Evolutionary conservation across 345 rosid genomes (phyloP).

Genomic region (Mercurialis annua): DNA sequence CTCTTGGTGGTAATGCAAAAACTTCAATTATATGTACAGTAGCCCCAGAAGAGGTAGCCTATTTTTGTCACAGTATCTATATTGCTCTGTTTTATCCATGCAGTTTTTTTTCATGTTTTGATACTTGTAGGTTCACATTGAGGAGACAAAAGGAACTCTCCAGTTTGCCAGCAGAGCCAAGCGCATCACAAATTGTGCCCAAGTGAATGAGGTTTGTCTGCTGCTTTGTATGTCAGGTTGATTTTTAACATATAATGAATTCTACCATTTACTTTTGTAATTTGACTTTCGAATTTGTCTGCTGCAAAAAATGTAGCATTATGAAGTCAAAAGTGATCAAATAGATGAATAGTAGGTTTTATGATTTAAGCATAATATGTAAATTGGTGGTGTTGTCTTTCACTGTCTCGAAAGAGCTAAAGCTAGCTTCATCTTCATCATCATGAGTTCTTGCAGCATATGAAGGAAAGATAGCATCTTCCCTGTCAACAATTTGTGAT

Average conservation of each 20-base stretch:
- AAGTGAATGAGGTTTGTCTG: slow-evolving; percentile 82
- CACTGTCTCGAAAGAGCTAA: neutral
- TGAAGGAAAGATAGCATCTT: neutral
- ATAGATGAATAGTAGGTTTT: neutral
- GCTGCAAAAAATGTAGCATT: neutral
- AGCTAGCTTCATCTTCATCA: too few relatives aligned
- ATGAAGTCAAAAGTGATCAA: neutral
- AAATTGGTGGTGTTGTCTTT: neutral
- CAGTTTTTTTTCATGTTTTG: neutral
- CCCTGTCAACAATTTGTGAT: neutral
- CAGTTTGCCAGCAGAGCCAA: slow-evolving; percentile 98
- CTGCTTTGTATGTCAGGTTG: slow-evolving; percentile 6
- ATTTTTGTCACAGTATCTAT: too few relatives aligned
- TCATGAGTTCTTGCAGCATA: neutral
- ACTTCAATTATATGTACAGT: slow-evolving; percentile 94
- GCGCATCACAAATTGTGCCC: slow-evolving; percentile 86
- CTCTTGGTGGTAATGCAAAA: slow-evolving; percentile 96
- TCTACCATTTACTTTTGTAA: neutral
- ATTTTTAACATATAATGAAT: neutral
- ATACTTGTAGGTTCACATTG: slow-evolving; percentile 66
- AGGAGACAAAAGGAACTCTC: slow-evolving; percentile 93
- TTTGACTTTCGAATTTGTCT: neutral
- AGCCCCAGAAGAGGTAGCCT: slow-evolving; percentile 93
- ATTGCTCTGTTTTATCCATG: slow-evolving; percentile 4
- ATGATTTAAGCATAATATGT: neutral